Evolutionary conservation across 768 basidiomycete species (phyloP).

Genomic region (Mycena galopus): DNA sequence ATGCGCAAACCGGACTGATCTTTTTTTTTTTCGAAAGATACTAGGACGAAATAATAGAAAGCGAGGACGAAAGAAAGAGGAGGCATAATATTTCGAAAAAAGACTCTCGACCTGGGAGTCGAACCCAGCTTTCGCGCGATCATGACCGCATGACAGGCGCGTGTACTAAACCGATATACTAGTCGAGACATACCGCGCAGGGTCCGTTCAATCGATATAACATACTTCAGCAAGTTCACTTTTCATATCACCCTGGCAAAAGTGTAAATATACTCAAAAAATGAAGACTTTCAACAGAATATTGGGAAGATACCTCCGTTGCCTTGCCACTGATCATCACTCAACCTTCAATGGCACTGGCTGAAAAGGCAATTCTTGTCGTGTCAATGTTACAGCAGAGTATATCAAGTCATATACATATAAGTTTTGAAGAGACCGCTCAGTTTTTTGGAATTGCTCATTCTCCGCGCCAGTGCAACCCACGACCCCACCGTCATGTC

Average conservation of each 20-base stretch:
- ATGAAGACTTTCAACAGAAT: too few species aligned
- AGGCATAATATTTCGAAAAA: not conserved
- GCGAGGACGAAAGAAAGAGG: not conserved
- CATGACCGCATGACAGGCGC: not conserved
- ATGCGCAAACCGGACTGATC: too few species aligned
- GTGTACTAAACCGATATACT: conserved; percentile 1
- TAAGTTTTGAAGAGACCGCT: conserved; percentile 75
- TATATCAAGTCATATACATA: conserved; percentile 70
- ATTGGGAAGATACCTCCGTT: too few species aligned
- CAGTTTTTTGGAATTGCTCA: conserved; percentile 68
- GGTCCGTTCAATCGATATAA: too few species aligned
- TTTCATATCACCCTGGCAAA: too few species aligned
- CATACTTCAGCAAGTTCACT: not conserved
- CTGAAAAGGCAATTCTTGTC: not conserved
- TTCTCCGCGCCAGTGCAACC: conserved; percentile 72
- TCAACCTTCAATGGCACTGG: not conserved
- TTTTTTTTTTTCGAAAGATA: too few species aligned
- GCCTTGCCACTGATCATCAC: not conserved
- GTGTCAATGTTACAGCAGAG: too few species aligned
- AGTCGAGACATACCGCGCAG: not conserved
- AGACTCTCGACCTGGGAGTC: not conserved
- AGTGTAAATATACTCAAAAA: too few species aligned
- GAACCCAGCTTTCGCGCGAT: conserved; percentile 1
- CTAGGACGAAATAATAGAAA: too few species aligned
- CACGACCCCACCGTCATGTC: conserved; percentile 87